A percentile compares a stretch with the other conserved stretches of the same genome.
Conservation (phyloP, 768 basidiomycete genomes). For the Lepiota venenata region DNA sequence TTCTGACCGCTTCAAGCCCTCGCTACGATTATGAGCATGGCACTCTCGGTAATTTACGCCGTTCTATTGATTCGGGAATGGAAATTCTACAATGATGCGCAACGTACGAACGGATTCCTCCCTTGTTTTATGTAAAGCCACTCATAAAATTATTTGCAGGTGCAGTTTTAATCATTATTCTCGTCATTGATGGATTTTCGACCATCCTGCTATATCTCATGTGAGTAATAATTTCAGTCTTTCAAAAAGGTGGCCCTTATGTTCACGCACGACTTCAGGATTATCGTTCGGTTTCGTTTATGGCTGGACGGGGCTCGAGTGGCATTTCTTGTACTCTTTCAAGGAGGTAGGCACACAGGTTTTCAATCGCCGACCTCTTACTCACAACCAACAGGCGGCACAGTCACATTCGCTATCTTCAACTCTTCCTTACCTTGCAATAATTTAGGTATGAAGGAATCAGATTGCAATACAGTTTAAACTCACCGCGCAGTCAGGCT, state of each 20-base stretch:
- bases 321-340: conserved; percentile 26
- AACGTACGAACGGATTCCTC: conserved; percentile 25
- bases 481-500: conserved; percentile 17
- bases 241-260: neutral
- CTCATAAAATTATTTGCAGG: conserved; percentile 19
- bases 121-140: neutral
- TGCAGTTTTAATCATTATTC: conserved; percentile 26
- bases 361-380: neutral
- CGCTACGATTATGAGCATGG: conserved; percentile 28
- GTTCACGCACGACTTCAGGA: conserved; percentile 22
- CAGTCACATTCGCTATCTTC: conserved; percentile 26
- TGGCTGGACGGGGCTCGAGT: conserved; percentile 34
- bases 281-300: conserved; percentile 34
- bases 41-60: conserved; percentile 28
- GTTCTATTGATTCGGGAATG: conserved; percentile 33
- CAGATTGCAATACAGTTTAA: neutral
- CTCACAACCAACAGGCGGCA: conserved; percentile 22
- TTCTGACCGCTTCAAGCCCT: conserved; percentile 10
- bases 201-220: conserved; percentile 34
- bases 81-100: conserved; percentile 25
- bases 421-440: conserved; percentile 31
- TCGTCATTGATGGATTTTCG: conserved; percentile 27
- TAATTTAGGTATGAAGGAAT: conserved; percentile 24
- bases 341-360: conserved; percentile 22
- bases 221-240: conserved; percentile 18